phyloP scores from a whole-genome alignment of 2,329 filamentous ascomycete species.

The Trichoderma sp. region DNA sequence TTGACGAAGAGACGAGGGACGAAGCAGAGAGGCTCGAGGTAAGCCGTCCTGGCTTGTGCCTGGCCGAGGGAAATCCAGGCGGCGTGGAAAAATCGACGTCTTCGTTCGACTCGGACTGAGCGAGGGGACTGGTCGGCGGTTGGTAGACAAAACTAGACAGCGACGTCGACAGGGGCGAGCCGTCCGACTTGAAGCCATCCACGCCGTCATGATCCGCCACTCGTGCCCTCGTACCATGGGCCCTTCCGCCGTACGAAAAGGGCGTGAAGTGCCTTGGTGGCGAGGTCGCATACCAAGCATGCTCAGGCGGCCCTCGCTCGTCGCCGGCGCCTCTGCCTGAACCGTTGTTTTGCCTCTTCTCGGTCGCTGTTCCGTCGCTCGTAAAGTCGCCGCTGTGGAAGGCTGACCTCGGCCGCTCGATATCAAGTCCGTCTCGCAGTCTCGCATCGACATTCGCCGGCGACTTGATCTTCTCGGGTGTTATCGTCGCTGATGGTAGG shows the following conservation, averaged over 20 bases:
- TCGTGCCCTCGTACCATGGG: constrained; percentile 30
- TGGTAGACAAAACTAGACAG: constrained; percentile 81
- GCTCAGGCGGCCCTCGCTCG: constrained; percentile 32
- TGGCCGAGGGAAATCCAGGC: constrained; percentile 47
- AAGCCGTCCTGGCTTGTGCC: constrained; percentile 53
- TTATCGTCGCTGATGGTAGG: constrained; percentile 52
- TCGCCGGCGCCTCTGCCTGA: constrained; percentile 20
- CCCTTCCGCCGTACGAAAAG: constrained; percentile 48
- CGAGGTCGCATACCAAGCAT: constrained; percentile 58
- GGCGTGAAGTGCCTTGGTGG: constrained; percentile 56
- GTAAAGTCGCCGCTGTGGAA: constrained; percentile 70
- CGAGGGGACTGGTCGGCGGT: constrained; percentile 87
- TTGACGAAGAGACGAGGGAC: constrained; percentile 47
- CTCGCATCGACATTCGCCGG: constrained; percentile 43
- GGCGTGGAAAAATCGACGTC: constrained; percentile 63
- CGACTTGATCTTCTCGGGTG: constrained; percentile 47
- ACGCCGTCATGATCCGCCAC: constrained; percentile 38
- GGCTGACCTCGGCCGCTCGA: constrained; percentile 80
- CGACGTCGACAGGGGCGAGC: constrained; percentile 70
- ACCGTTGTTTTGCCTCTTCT: constrained; percentile 27
- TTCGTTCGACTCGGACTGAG: constrained; percentile 83
- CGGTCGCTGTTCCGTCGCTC: constrained; percentile 36
- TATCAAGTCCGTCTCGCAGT: constrained; percentile 61
- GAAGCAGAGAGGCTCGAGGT: constrained; percentile 59
- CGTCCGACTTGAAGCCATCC: constrained; percentile 48